Percentiles rank a stretch among this genome's conserved stretches.
Evolutionary conservation across 805 yeast species (phyloP).

Genomic region (Saturnispora galanensis): DNA sequence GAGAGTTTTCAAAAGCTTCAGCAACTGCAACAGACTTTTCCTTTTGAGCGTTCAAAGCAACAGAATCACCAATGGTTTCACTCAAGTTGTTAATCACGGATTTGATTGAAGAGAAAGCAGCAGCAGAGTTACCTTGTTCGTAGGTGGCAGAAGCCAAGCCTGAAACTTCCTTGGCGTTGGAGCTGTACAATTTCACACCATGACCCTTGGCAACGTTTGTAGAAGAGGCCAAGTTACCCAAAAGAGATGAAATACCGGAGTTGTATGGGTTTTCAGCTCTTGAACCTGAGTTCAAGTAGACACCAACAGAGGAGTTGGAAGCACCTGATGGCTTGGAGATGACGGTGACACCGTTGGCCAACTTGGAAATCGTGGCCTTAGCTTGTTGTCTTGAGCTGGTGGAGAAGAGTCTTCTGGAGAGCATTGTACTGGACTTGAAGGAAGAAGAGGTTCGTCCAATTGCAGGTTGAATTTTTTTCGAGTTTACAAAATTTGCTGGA

Average conservation of each 20-base stretch:
- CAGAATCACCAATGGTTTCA: slow-evolving; percentile 32
- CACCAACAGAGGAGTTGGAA: slow-evolving; percentile 51
- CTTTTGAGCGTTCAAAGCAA: slow-evolving; percentile 27
- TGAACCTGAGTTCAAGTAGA: slow-evolving; percentile 69
- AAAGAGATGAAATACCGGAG: slow-evolving; percentile 69
- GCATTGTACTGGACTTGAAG: slow-evolving; percentile 17
- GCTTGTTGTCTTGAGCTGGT: slow-evolving; percentile 35
- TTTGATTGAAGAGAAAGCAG: slow-evolving; percentile 45
- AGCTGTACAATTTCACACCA: slow-evolving; percentile 50
- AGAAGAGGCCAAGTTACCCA: slow-evolving; percentile 39
- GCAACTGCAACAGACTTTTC: slow-evolving; percentile 41
- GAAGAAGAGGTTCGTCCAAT: not conserved
- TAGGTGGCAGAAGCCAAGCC: slow-evolving; percentile 52
- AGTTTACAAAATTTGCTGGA: no score
- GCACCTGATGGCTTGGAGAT: slow-evolving; percentile 51
- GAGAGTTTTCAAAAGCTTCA: slow-evolving; percentile 44
- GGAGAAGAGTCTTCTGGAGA: slow-evolving; percentile 49
- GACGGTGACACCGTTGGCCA: slow-evolving; percentile 65
- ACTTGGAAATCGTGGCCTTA: slow-evolving; percentile 59
- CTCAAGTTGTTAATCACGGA: slow-evolving; percentile 31
- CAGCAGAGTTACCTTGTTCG: slow-evolving; percentile 43
- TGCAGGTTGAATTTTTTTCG: not conserved
- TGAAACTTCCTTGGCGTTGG: slow-evolving; percentile 54
- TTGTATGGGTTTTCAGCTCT: slow-evolving; percentile 71
- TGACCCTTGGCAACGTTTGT: slow-evolving; percentile 28